Evolutionary conservation across 2,329 filamentous ascomycete genomes (phyloP).

Genomic region (Malbranchea zuffiana): DNA sequence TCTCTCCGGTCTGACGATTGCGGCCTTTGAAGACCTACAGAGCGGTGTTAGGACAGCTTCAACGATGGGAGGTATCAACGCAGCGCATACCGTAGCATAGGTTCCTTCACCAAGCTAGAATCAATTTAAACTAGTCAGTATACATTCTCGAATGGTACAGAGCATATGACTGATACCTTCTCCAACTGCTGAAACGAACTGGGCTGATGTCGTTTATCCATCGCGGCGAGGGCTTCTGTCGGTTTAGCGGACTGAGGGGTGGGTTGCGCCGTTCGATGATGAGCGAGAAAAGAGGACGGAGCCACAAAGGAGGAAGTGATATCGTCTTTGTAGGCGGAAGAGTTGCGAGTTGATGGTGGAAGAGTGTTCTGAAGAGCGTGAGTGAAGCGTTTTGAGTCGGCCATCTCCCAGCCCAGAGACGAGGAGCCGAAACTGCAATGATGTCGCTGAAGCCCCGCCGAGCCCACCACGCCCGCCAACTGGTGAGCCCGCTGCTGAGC

Average conservation of each 20-base stretch:
- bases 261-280: conserved; percentile 15
- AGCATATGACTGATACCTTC: conserved; percentile 42
- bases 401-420: conserved; percentile 2
- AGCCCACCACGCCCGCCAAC: conserved; percentile 3
- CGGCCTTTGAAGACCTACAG: conserved; percentile 90
- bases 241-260: conserved; percentile 14
- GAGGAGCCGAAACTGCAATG: conserved; percentile 4
- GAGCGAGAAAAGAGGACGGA: conserved; percentile 29
- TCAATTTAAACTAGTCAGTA: too few relatives aligned
- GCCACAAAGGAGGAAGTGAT: conserved; percentile 27
- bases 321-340: conserved; percentile 20
- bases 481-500: conserved; percentile 1
- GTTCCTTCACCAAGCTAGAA: conserved; percentile 79
- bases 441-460: neutral
- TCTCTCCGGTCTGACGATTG: conserved; percentile 91
- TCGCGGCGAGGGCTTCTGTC: conserved; percentile 29
- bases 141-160: conserved; percentile 6
- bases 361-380: conserved; percentile 3
- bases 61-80: conserved; percentile 5
- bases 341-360: conserved; percentile 5
- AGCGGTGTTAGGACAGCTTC: neutral
- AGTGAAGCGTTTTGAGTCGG: too few relatives aligned
- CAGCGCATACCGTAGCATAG: conserved; percentile 72
- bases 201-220: conserved; percentile 88
- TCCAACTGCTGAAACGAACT: conserved; percentile 99